These are phyloP conservation scores for Wickerhamiella domercqiae DNA, from an alignment of 805 yeast species.

Conservation along the genomic window DNA sequence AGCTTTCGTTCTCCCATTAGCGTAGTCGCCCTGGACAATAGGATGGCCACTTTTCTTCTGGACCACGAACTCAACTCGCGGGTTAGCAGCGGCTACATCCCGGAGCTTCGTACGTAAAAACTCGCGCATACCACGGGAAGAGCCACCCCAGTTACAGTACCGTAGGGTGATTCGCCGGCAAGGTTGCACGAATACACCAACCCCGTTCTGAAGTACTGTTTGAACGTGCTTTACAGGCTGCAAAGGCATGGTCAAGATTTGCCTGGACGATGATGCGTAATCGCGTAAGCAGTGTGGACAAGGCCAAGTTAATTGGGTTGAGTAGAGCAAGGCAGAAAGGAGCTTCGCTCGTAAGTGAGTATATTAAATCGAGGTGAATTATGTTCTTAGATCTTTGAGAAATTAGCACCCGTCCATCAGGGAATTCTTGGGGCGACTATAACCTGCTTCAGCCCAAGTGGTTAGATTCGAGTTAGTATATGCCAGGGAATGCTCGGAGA, in stretches of 20 bases:
- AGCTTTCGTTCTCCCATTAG: constrained; percentile 33
- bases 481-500: constrained; percentile 50
- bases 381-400: too few relatives aligned
- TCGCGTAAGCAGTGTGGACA: too few relatives aligned
- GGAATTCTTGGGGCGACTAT: constrained; percentile 44
- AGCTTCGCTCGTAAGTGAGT: too few relatives aligned
- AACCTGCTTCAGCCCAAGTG: constrained; percentile 63
- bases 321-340: too few relatives aligned
- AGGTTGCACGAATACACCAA: constrained; percentile 25
- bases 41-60: constrained; percentile 74
- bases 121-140: constrained; percentile 66
- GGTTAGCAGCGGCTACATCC: constrained; percentile 42
- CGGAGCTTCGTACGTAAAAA: constrained; percentile 41
- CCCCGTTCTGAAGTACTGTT: constrained; percentile 20
- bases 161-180: constrained; percentile 63
- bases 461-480: constrained; percentile 59
- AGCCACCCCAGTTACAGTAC: constrained; percentile 93
- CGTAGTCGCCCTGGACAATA: constrained; percentile 43
- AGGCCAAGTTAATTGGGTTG: too few relatives aligned
- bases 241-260: constrained; percentile 17
- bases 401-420: constrained; percentile 35
- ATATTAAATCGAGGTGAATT: too few relatives aligned
- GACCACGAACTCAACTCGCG: constrained; percentile 58
- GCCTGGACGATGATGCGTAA: too few relatives aligned
- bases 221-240: constrained; percentile 12